Evolutionary conservation across 2,329 filamentous ascomycete species (phyloP).

Genomic region (Stagonosporopsis tanaceti): DNA sequence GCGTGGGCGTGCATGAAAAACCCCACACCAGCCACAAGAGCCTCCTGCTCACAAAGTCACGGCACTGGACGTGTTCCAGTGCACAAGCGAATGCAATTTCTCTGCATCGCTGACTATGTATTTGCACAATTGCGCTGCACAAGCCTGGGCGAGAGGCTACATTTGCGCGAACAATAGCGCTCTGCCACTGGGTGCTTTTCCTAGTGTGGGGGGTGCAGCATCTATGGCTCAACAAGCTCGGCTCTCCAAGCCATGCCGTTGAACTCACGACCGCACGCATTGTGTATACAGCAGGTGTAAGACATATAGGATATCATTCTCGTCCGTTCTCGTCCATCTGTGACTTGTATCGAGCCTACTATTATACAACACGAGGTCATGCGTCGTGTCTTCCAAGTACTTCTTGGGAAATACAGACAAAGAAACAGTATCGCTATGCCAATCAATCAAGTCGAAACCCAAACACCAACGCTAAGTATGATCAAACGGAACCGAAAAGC

Average conservation of each 20-base stretch:
- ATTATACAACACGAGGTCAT: slow-evolving; percentile 21
- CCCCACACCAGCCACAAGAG: slow-evolving; percentile 9
- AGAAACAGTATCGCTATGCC: slow-evolving; percentile 19
- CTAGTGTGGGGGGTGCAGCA: background rate
- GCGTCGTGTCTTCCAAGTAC: slow-evolving; percentile 19
- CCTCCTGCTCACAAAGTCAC: slow-evolving; percentile 3
- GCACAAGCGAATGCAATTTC: background rate
- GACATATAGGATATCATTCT: slow-evolving; percentile 5
- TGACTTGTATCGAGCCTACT: slow-evolving; percentile 4
- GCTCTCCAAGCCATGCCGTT: slow-evolving; percentile 9
- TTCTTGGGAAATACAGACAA: slow-evolving; percentile 13
- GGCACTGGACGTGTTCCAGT: background rate
- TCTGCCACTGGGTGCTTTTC: background rate
- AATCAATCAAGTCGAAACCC: slow-evolving; percentile 16
- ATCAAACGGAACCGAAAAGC: slow-evolving; percentile 2
- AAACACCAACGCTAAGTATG: slow-evolving; percentile 20
- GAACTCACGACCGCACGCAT: slow-evolving; percentile 4
- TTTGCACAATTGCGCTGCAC: background rate
- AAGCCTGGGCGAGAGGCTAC: background rate
- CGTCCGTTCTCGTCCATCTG: background rate
- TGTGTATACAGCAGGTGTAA: background rate
- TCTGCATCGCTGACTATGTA: background rate
- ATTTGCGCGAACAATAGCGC: background rate
- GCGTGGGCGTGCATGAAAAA: slow-evolving; percentile 17
- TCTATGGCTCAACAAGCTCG: slow-evolving; percentile 5